Percentiles rank a stretch among this genome's conserved stretches.
These are phyloP conservation scores for Carpinus fangiana DNA, from an alignment of 306 rosid species.

Conservation along the genomic window DNA sequence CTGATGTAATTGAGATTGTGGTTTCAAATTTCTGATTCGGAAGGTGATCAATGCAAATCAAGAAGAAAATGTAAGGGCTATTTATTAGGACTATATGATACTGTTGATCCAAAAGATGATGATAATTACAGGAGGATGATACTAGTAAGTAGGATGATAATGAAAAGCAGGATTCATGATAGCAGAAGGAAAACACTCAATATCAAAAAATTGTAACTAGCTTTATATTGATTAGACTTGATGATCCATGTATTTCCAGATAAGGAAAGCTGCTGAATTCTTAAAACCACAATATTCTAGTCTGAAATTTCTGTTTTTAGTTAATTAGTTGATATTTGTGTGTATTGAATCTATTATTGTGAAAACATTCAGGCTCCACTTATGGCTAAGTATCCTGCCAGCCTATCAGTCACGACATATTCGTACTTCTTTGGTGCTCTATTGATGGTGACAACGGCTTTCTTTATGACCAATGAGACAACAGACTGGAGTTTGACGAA, in stretches of 20 bases:
- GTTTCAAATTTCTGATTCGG: not conserved
- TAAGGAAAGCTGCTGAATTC: not conserved
- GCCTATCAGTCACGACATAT: slow-evolving; percentile 77
- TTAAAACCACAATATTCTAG: slow-evolving; percentile 17
- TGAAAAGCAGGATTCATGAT: not conserved
- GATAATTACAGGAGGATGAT: not conserved
- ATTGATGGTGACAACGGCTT: slow-evolving; percentile 65
- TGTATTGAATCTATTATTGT: slow-evolving; percentile 17
- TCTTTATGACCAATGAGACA: slow-evolving; percentile 54
- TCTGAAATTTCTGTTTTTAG: not conserved
- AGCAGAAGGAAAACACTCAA: not conserved
- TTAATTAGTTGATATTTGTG: slow-evolving; percentile 17
- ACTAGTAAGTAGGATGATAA: not conserved
- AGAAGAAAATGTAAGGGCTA: not conserved
- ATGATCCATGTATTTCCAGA: not conserved
- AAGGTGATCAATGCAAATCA: not conserved
- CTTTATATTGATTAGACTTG: not conserved
- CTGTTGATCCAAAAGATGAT: not conserved
- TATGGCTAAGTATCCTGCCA: slow-evolving; percentile 73
- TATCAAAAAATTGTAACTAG: not conserved
- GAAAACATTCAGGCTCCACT: slow-evolving; percentile 76
- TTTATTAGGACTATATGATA: not conserved
- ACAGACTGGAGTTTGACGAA: slow-evolving; percentile 71
- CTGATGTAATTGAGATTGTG: not conserved
- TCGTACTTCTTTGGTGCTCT: slow-evolving; percentile 75